Conservation (phyloP, 768 basidiomycete species). For the Tricholomella constricta region DNA sequence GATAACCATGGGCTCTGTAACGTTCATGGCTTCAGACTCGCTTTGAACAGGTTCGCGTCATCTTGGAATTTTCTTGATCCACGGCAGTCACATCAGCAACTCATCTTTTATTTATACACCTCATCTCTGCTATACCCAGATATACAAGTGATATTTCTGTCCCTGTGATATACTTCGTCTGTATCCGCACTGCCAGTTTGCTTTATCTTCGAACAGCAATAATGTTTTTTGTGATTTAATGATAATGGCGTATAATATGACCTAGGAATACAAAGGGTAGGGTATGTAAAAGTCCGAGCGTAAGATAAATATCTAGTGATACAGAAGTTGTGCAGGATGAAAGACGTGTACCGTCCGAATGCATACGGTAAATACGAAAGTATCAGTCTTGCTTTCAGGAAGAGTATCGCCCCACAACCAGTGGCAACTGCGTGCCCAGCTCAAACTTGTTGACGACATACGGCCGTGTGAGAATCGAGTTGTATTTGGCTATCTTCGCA, state of each 20-base stretch:
- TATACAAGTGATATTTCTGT: no score
- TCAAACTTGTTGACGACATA: constrained; percentile 44
- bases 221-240: neutral
- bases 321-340: no score
- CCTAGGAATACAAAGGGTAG: constrained; percentile 3
- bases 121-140: no score
- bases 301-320: constrained; percentile 14
- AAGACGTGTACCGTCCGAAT: no score
- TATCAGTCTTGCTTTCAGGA: neutral
- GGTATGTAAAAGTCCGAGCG: constrained; percentile 10
- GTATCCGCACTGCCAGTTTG: no score
- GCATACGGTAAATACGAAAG: neutral
- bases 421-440: constrained; percentile 42
- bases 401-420: constrained; percentile 29
- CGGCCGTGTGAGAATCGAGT: constrained; percentile 51
- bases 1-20: constrained; percentile 25
- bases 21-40: constrained; percentile 7
- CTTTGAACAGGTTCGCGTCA: neutral
- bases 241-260: neutral
- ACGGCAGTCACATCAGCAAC: no score
- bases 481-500: constrained; percentile 46
- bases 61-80: no score
- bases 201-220: neutral
- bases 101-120: no score
- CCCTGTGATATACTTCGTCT: no score